Evolutionary conservation across 805 yeast species (phyloP).

Genomic region (Blastobotrys attinorum): DNA sequence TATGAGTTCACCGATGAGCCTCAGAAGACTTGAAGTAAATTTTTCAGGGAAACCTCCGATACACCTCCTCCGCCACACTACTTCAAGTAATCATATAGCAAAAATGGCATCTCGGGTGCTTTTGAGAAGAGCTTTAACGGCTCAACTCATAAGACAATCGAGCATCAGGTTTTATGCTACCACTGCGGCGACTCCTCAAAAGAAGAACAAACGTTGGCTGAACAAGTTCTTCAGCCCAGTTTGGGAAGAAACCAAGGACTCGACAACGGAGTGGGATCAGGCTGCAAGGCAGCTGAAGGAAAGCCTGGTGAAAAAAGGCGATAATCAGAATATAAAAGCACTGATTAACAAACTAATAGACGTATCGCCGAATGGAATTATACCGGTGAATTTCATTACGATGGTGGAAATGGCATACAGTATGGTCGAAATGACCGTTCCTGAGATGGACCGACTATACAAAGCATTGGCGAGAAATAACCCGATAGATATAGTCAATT

Average conservation of each 20-base stretch:
- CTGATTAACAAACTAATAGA: constrained; percentile 10
- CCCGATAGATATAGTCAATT: constrained; percentile 8
- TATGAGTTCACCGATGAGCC: too few relatives aligned
- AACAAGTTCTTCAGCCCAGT: neutral
- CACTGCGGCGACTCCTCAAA: neutral
- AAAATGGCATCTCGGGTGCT: neutral
- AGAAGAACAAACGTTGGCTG: neutral
- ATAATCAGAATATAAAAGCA: neutral
- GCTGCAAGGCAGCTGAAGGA: constrained; percentile 6
- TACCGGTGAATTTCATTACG: constrained; percentile 14
- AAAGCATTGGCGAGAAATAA: constrained; percentile 9
- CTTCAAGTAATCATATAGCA: too few relatives aligned
- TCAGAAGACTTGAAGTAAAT: too few relatives aligned
- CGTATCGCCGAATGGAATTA: constrained; percentile 1
- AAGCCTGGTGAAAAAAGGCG: neutral
- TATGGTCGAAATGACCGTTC: neutral
- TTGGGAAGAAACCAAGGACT: too few relatives aligned
- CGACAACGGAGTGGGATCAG: constrained; percentile 1
- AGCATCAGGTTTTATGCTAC: neutral
- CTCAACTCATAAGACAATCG: neutral
- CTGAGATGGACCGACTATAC: constrained; percentile 12
- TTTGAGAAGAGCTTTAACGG: neutral
- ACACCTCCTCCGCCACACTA: too few relatives aligned
- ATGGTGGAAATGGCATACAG: constrained; percentile 10
- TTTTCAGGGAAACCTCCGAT: too few relatives aligned